Evolutionary conservation across 2,329 filamentous ascomycete species (phyloP).

Genomic region (Blastomyces parvus): DNA sequence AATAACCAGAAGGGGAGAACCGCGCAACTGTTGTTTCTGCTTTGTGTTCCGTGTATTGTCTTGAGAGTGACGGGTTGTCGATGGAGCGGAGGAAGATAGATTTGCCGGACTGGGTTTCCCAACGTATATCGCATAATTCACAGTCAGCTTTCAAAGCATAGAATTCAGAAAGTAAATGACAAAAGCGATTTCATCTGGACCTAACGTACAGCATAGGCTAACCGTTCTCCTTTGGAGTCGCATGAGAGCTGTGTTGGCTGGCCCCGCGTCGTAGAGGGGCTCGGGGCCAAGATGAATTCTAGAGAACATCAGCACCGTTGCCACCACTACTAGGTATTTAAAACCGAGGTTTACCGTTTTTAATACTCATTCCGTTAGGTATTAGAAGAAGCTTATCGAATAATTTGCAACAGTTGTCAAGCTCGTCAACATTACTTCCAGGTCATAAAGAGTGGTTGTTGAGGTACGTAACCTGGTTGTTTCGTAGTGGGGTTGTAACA

Average conservation of each 20-base stretch:
- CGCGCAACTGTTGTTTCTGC: conserved; percentile 81
- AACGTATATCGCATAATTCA: background rate
- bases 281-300: conserved; percentile 73
- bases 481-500: background rate
- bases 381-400: background rate
- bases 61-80: conserved; percentile 72
- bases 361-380: conserved; percentile 36
- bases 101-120: conserved; percentile 66
- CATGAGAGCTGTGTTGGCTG: conserved; percentile 81
- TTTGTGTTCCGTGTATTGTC: conserved; percentile 89
- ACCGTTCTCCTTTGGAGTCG: conserved; percentile 79
- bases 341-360: conserved; percentile 28
- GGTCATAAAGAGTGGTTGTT: background rate
- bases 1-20: conserved; percentile 90
- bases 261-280: conserved; percentile 72
- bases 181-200: background rate
- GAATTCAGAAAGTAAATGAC: background rate
- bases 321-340: background rate
- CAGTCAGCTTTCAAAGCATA: conserved; percentile 2
- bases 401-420: background rate
- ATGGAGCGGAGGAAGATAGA: conserved; percentile 94
- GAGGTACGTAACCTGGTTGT: background rate
- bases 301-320: conserved; percentile 16
- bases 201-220: conserved; percentile 73
- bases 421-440: background rate